Base-by-base conservation (phyloP, 345 rosid genomes). In the Brassica incana region DNA sequence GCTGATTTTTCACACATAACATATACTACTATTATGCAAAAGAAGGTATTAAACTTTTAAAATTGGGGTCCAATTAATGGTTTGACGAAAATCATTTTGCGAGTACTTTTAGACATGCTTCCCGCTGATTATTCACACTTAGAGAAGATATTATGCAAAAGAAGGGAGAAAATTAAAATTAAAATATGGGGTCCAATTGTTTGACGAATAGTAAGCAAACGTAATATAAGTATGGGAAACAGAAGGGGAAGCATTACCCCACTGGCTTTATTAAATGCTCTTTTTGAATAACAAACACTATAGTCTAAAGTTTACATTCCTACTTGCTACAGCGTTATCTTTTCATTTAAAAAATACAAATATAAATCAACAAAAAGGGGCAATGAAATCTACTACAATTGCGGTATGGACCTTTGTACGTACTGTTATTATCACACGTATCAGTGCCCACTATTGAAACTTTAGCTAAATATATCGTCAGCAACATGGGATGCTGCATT, bases 381-480 rank as follows among this genome's bases (percentile, higher is more conserved):
- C 58, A 52, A 52, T 5, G 18, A 18, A 52, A 52, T 52, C 18
- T 52, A 52, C 32, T 29, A 52, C 58, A 52, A 52, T 14, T 70
- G 75, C 64, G 61, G 54, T 63, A 62, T 69, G 70, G 30, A 77
- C 15, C 75, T 62, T 77, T 69, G 73, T 33, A 70, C 54, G 80
- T 77, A 77, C 43, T 50, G 70, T 77, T 20, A 70, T 63, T 10
- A 63, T 77, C 71, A 48, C 40, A 77, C 18, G 70, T 62, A 69
- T 70, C 67, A 76, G 79, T 76, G 79, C 45, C 73, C 75, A 77
- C 70, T 70, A 69, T 15, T 33, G 69, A 23, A 70, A 77, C 75
- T 48, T 45, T 61, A 45, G 50, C 20, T 40, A 40, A 30, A 15
- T 63, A 30, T 29, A 5, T 30, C 10, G 14, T 63, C 67, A 63